Conservation (phyloP, 2,329 filamentous ascomycete species). For the Bipolaris sorokiniana region DNA sequence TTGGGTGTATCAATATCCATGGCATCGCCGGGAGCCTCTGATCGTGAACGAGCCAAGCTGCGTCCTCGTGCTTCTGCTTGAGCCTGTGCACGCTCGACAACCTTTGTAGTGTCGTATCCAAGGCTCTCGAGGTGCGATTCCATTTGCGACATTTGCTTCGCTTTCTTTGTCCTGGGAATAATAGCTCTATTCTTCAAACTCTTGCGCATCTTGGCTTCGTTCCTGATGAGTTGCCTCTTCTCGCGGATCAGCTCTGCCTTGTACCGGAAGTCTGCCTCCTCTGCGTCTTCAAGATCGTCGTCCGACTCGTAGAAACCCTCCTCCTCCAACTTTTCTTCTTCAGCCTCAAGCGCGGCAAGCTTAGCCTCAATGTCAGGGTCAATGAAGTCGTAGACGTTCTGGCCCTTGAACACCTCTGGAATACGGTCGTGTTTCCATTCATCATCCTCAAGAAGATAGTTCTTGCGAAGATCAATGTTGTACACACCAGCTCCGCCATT, state of each 20-base stretch:
- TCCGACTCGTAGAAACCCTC: conserved; percentile 88
- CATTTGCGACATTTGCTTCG: conserved; percentile 86
- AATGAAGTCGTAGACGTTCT: conserved; percentile 97
- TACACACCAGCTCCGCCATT: conserved; percentile 95
- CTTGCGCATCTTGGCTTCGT: conserved; percentile 95
- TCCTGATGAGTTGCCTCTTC: conserved; percentile 89
- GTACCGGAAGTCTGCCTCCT: conserved; percentile 83
- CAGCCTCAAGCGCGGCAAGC: conserved; percentile 87
- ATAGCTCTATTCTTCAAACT: conserved; percentile 95
- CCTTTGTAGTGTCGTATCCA: conserved; percentile 80
- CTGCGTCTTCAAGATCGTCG: conserved; percentile 80
- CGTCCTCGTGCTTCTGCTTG: conserved; percentile 72
- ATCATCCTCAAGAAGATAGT: conserved; percentile 84
- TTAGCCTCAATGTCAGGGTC: conserved; percentile 96
- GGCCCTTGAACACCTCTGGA: conserved; percentile 90
- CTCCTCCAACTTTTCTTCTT: conserved; percentile 89
- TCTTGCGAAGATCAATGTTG: conserved; percentile 87
- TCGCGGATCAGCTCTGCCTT: conserved; percentile 96
- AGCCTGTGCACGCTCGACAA: conserved; percentile 71
- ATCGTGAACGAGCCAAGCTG: conserved; percentile 67
- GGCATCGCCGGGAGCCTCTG: conserved; percentile 59
- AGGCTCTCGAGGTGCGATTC: conserved; percentile 83
- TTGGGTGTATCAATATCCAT: conserved; percentile 70
- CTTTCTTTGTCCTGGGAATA: conserved; percentile 81
- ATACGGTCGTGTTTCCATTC: conserved; percentile 98